A percentile compares a stretch with the other conserved stretches of the same genome.
Conservation (phyloP, 2,329 filamentous ascomycete species). For the Juglanconis sp. region DNA sequence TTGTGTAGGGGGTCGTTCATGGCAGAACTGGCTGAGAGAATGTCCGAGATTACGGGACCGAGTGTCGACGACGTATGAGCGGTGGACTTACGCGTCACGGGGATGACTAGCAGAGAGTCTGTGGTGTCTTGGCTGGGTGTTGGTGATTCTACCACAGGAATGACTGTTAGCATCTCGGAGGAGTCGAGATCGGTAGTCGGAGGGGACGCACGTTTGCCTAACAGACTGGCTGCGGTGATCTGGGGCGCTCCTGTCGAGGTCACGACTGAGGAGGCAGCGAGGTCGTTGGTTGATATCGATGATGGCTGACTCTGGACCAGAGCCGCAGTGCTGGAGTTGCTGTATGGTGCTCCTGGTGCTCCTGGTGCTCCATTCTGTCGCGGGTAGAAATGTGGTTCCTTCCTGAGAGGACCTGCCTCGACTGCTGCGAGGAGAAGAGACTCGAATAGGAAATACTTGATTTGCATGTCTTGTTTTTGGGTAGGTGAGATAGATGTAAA, state of each 20-base stretch:
- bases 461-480: constrained; percentile 5
- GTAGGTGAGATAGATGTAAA: constrained; percentile 7
- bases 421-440: constrained; percentile 17
- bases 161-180: not conserved
- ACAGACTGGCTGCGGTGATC: not conserved
- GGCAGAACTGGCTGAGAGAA: no score
- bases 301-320: constrained; percentile 13
- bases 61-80: not conserved
- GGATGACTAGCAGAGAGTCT: not conserved
- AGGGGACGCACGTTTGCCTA: not conserved
- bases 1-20: no score
- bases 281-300: constrained; percentile 1
- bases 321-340: constrained; percentile 2
- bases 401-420: constrained; percentile 19
- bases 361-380: constrained; percentile 9
- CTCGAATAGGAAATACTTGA: constrained; percentile 5
- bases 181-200: not conserved
- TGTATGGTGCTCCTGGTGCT: constrained; percentile 1
- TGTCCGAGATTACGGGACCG: not conserved
- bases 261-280: not conserved
- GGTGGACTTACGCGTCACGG: not conserved
- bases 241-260: not conserved
- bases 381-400: not conserved
- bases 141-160: not conserved
- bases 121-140: not conserved